Evolutionary conservation across 768 basidiomycete genomes (phyloP).

Genomic region (Crucibulum laeve): DNA sequence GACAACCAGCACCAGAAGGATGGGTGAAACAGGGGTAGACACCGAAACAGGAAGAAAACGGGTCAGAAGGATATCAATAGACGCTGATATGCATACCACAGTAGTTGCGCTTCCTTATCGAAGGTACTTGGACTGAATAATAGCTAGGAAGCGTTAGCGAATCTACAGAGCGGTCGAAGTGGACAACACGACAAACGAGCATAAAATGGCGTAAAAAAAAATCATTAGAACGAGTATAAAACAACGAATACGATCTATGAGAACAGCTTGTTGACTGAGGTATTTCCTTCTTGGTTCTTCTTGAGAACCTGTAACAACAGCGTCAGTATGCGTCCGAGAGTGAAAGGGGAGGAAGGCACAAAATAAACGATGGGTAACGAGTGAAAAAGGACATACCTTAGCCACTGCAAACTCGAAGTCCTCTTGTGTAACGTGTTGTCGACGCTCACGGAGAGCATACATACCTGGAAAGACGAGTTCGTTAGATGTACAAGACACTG

Average conservation of each 20-base stretch:
- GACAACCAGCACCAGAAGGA: too few relatives aligned
- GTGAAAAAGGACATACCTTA: conserved; percentile 50
- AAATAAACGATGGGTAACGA: background rate
- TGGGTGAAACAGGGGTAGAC: too few relatives aligned
- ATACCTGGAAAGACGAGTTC: conserved; percentile 50
- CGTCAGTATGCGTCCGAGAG: background rate
- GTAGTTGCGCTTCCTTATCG: too few relatives aligned
- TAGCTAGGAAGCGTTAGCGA: too few relatives aligned
- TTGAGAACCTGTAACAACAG: conserved; percentile 61
- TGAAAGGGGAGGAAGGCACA: conserved; percentile 3
- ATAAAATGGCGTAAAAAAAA: background rate
- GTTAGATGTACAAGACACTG: conserved; percentile 1
- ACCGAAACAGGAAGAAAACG: too few relatives aligned
- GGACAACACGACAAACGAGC: background rate
- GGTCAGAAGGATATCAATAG: too few relatives aligned
- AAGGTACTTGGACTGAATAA: too few relatives aligned
- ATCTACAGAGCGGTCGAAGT: too few relatives aligned
- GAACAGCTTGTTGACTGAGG: conserved; percentile 92
- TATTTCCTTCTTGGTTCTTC: conserved; percentile 96
- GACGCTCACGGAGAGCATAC: conserved; percentile 93
- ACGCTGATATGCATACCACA: too few relatives aligned
- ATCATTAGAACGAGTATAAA: conserved; percentile 5
- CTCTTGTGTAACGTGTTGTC: conserved; percentile 97
- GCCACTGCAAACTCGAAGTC: conserved; percentile 99
- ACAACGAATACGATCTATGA: conserved; percentile 41